Conservation (phyloP, 306 rosid species). For the Fragaria iinumae region DNA sequence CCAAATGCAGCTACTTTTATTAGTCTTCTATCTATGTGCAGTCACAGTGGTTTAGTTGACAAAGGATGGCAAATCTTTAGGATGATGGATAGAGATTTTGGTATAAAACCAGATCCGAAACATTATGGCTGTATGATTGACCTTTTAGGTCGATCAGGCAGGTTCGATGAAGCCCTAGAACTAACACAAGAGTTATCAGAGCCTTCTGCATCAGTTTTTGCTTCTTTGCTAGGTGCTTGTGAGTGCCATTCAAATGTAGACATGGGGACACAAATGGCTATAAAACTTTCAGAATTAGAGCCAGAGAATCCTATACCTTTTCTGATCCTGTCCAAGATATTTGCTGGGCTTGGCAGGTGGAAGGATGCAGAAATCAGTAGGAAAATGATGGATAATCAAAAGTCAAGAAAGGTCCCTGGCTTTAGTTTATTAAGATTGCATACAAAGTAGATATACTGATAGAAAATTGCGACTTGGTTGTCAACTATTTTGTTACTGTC, state of each 20-base stretch:
- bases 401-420: slow-evolving; percentile 54
- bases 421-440: slow-evolving; percentile 53
- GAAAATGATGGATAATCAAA: slow-evolving; percentile 43
- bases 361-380: slow-evolving; percentile 68
- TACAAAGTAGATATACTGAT: slow-evolving; percentile 26
- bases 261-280: slow-evolving; percentile 61
- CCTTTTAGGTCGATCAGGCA: slow-evolving; percentile 66
- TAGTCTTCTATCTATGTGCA: slow-evolving; percentile 60
- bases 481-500: slow-evolving; percentile 26
- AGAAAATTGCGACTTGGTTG: slow-evolving; percentile 21
- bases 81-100: slow-evolving; percentile 55
- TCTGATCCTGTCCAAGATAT: slow-evolving; percentile 60
- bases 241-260: slow-evolving; percentile 43
- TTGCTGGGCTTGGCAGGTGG: slow-evolving; percentile 73
- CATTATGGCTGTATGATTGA: slow-evolving; percentile 68
- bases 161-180: slow-evolving; percentile 50
- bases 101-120: slow-evolving; percentile 50
- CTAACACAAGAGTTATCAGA: slow-evolving; percentile 45
- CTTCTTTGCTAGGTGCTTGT: slow-evolving; percentile 77
- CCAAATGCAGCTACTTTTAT: slow-evolving; percentile 68
- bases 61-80: slow-evolving; percentile 50
- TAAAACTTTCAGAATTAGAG: slow-evolving; percentile 52
- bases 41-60: slow-evolving; percentile 70
- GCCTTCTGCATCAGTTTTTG: slow-evolving; percentile 53
- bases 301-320: slow-evolving; percentile 63